Evolutionary conservation across 805 yeast genomes (phyloP), one percentile per base, ranked within the genome.

Genomic region (Hanseniaspora thailandica): DNA sequence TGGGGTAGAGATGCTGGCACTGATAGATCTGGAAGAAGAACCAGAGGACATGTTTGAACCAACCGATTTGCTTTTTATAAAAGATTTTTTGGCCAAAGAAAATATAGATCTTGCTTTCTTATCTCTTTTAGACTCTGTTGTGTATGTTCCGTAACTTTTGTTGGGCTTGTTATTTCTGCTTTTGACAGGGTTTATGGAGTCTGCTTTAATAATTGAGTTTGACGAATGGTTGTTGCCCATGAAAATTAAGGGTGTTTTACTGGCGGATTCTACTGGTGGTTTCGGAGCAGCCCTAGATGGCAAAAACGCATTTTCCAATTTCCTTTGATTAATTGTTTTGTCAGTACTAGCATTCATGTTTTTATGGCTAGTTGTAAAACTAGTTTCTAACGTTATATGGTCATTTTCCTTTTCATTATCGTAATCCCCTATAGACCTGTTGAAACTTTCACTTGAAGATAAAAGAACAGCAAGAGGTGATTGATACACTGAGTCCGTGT

Each of bases 1-100:
- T 0, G 98, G 98, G 0, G 87, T 82, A n/a, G 95, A 85, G 48
- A 90, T 93, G 59, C 80, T 80, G 38, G 74, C 60, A 7, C 65
- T 48, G 23, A 55, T 55, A 2, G 55, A 25, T 55, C 48, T 59
- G 17, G 47, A 39, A 7, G 60, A 57, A 26, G 60, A 58, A 7
- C 65, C 63, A 39, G 74, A 67, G 52, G 71, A 69, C 58, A 78
- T 73, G 73, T 57, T 68, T 58, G 55, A 65, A 40, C 58, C 60
- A 52, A 55, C 60, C 1, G 67, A 58, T 30, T 58, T 62, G 46
- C 62, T 59, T 52, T 63, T 65, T 44, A 65, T 62, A 43, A 48
- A 48, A 23, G 52, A 26, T 23, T 28, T 31, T 48, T 40, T 63
- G 59, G 36, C 62, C 61, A 25, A 71, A 71, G 57, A 74, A 68